A percentile compares a stretch with the other conserved stretches of the same genome.
phyloP scores from a whole-genome alignment of 805 yeast genomes.

The Sugiyamaella americana region DNA sequence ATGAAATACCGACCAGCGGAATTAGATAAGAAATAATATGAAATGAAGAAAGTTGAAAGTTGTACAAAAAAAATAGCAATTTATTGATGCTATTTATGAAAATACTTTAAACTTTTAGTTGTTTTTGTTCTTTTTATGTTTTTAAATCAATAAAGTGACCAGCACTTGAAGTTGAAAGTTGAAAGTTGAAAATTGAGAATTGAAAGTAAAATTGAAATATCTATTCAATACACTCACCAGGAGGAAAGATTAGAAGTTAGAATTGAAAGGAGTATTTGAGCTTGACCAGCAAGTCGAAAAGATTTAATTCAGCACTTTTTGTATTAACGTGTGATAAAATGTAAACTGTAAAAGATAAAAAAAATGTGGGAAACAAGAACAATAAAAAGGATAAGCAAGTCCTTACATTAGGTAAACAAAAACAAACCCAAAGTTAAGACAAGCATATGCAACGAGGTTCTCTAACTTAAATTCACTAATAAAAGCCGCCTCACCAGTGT shows the following conservation, averaged over 20 bases:
- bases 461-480: too few relatives aligned
- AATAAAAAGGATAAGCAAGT: not conserved
- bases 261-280: conserved; percentile 5
- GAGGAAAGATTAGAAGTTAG: conserved; percentile 8
- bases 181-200: too few relatives aligned
- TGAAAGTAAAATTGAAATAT: too few relatives aligned
- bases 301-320: not conserved
- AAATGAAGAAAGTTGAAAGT: too few relatives aligned
- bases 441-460: too few relatives aligned
- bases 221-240: conserved; percentile 16
- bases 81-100: too few relatives aligned
- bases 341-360: conserved; percentile 4
- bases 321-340: not conserved
- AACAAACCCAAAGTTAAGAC: too few relatives aligned
- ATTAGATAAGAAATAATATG: not conserved
- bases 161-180: not conserved
- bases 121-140: too few relatives aligned
- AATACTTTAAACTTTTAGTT: too few relatives aligned
- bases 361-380: not conserved
- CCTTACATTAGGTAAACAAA: not conserved
- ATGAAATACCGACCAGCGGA: conserved; percentile 7
- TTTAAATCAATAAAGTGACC: not conserved
- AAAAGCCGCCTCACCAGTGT: too few relatives aligned
- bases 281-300: conserved; percentile 23
- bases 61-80: not conserved